These are phyloP conservation scores for Aphanomyces stellatus DNA, from an alignment of 352 stramenopile species.

Conservation along the genomic window DNA sequence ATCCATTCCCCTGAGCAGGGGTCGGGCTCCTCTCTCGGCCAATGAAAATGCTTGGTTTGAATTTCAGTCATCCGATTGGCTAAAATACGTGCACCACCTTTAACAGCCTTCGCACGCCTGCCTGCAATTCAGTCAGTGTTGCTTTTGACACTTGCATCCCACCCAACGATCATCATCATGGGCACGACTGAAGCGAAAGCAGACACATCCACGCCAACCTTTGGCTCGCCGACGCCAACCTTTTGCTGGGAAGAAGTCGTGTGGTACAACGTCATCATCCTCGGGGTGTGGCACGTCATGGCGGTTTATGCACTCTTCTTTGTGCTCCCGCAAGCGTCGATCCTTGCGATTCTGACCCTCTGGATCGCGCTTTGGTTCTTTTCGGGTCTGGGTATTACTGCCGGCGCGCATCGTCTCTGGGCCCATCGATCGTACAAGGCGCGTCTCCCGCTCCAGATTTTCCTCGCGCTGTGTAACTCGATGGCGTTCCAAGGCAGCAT, in stretches of 20 bases:
- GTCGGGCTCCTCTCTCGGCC: too few species aligned
- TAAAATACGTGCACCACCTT: neutral
- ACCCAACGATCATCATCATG: neutral
- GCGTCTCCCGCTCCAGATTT: constrained; percentile 78
- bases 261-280: constrained; percentile 78
- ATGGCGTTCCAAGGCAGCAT: constrained; percentile 96
- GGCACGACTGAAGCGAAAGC: neutral
- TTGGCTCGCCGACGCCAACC: neutral
- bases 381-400: constrained; percentile 95
- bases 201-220: too few species aligned
- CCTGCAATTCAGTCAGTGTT: neutral
- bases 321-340: constrained; percentile 42
- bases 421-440: constrained; percentile 95
- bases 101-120: too few species aligned
- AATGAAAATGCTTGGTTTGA: too few species aligned
- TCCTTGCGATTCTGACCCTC: constrained; percentile 43
- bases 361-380: constrained; percentile 58
- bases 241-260: constrained; percentile 52
- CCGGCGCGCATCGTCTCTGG: constrained; percentile 96
- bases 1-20: too few species aligned
- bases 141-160: neutral
- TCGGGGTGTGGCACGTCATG: constrained; percentile 56
- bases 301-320: constrained; percentile 60
- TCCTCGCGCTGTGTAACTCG: constrained; percentile 97
- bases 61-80: neutral